Evolutionary conservation across 2,329 filamentous ascomycete genomes (phyloP).

Genomic region (Trichoderma pleuroti): DNA sequence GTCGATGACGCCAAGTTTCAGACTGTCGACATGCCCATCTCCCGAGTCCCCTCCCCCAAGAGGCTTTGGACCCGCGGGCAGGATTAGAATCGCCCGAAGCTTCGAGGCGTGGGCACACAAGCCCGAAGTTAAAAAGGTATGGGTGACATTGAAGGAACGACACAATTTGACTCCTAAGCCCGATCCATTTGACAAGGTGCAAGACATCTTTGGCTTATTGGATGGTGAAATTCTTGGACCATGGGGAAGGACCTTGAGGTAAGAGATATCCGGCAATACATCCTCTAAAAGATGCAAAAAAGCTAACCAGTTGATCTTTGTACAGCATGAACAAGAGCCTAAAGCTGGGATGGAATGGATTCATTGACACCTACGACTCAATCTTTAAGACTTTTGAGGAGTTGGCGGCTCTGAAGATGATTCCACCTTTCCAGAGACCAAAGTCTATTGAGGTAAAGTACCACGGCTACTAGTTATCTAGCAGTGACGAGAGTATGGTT

Average conservation of each 20-base stretch:
- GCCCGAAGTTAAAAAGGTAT: not conserved
- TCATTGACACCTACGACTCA: not conserved
- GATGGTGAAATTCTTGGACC: not conserved
- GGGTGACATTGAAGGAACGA: not conserved
- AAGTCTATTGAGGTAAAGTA: not conserved
- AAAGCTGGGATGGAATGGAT: conserved; percentile 13
- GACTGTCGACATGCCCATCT: not conserved
- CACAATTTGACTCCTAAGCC: not conserved
- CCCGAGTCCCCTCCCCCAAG: not conserved
- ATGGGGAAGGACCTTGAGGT: not conserved
- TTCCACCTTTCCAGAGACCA: not conserved
- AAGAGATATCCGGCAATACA: not conserved
- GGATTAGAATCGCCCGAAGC: not conserved
- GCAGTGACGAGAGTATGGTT: not conserved
- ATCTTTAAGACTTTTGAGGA: not conserved
- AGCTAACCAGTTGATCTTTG: not conserved
- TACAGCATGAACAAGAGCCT: not conserved
- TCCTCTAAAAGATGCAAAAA: not conserved
- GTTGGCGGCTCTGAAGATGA: not conserved
- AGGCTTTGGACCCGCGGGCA: not conserved
- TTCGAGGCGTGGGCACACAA: conserved; percentile 1
- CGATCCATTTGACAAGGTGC: not conserved
- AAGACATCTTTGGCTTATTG: not conserved
- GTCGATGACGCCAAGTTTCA: not conserved
- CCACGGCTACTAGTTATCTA: not conserved